Evolutionary conservation across 352 stramenopile species (phyloP).

Genomic region (Phytophthora kernoviae): DNA sequence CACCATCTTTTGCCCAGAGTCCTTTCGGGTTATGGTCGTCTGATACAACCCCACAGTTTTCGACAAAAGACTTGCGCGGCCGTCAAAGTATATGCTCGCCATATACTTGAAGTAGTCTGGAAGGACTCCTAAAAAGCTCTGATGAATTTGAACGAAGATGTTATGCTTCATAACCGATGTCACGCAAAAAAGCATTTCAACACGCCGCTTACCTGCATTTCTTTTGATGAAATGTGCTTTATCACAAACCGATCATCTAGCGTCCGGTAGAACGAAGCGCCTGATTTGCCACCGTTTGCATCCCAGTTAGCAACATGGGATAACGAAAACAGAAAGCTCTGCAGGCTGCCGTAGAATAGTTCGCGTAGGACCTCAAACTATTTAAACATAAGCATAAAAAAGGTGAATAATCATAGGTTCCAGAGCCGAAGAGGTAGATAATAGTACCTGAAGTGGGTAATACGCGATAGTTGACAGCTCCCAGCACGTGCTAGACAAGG

Average conservation of each 20-base stretch:
- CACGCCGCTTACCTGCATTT: slow-evolving; percentile 92
- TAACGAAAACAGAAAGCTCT: slow-evolving; percentile 83
- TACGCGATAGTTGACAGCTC: slow-evolving; percentile 80
- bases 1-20: slow-evolving; percentile 88
- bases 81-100: slow-evolving; percentile 96
- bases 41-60: slow-evolving; percentile 98
- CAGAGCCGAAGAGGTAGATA: neutral
- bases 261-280: slow-evolving; percentile 95
- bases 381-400: slow-evolving; percentile 7
- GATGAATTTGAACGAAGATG: neutral
- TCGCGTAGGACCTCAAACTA: slow-evolving; percentile 94
- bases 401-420: neutral
- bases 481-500: slow-evolving; percentile 47
- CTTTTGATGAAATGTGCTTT: slow-evolving; percentile 97
- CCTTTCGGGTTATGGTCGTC: slow-evolving; percentile 94
- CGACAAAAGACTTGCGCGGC: slow-evolving; percentile 93
- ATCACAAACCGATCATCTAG: slow-evolving; percentile 97
- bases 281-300: slow-evolving; percentile 97
- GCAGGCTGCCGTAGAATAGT: slow-evolving; percentile 78
- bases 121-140: slow-evolving; percentile 86
- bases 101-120: slow-evolving; percentile 98
- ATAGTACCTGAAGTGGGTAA: slow-evolving; percentile 75
- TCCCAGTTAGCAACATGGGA: slow-evolving; percentile 89
- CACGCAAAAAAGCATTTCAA: neutral
- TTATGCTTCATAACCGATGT: slow-evolving; percentile 1